Conservation (phyloP, 2,329 filamentous ascomycete species). For the Aspergillus sp. region DNA sequence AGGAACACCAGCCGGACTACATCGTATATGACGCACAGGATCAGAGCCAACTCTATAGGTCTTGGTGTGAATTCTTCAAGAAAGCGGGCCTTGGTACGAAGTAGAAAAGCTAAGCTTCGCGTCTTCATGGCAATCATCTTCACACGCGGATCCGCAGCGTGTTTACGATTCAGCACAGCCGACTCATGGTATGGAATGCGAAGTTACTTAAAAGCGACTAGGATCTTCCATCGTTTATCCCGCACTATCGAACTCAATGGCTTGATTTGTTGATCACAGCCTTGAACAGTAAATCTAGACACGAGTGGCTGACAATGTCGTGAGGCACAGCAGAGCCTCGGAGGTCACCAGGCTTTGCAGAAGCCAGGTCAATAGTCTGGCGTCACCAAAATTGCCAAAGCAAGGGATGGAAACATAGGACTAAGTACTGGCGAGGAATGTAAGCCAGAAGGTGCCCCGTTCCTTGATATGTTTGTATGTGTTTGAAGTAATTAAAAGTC, state of each 20-base stretch:
- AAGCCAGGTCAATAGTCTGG: neutral
- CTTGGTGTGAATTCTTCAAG: neutral
- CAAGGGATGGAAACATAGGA: neutral
- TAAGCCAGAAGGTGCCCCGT: neutral
- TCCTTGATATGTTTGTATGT: neutral
- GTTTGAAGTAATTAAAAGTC: neutral
- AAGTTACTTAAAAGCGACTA: neutral
- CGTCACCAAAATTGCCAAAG: slow-evolving; percentile 1
- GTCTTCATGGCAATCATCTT: neutral
- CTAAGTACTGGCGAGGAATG: neutral
- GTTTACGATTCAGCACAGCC: neutral
- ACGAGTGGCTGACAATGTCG: neutral
- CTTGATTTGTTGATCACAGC: neutral
- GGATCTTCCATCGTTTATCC: neutral
- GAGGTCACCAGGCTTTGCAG: neutral
- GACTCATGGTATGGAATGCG: neutral
- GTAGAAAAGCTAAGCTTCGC: neutral
- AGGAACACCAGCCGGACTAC: too few relatives aligned
- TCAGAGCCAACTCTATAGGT: neutral
- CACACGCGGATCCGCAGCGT: neutral
- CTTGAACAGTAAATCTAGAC: neutral
- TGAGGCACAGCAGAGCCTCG: neutral
- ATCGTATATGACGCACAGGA: neutral
- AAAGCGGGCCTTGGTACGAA: neutral
- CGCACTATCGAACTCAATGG: neutral